Evolutionary conservation across 495 filamentous ascomycete genomes (phyloP), one percentile per base, ranked within the genome.

Genomic region (Cercophora newfieldiana): DNA sequence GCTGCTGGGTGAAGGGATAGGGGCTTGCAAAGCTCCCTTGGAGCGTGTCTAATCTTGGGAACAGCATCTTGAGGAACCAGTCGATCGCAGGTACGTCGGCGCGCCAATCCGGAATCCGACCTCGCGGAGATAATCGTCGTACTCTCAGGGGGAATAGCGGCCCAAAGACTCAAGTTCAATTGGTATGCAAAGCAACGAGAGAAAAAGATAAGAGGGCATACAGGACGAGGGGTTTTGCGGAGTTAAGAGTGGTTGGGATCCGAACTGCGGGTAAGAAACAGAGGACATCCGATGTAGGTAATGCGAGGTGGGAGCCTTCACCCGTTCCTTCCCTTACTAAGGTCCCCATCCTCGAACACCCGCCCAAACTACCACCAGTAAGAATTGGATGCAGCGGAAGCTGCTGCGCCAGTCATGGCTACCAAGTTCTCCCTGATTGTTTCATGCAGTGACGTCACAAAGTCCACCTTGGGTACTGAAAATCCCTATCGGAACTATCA

Each of bases 41-140:
- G 25, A 86, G 78, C 30, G 74, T 74, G 51, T 81, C 77, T 61
- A 78, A 67, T 44, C 69, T 77, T 5, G 84, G 84, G 67, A 78
- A 85, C 30, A 85, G 69, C 83, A 85, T 85, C 18, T 58, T 73
- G 73, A 21, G 44, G 53, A 54, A 62, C 26, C 10, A 49, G 44
- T 18, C 25, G 44, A 61, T 26, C 44, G 10, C 26, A 31, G 18
- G 25, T 7, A 55, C 44, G 30, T 19, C 7, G 16, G 55, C 28
- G 55, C 21, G 7, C 26, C 5, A 24, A 44, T 50, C 48, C n/a
- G 33, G 33, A 16, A 30, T 44, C 47, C 10, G 57, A 24, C n/a
- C 28, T 47, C 37, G 19, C 7, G 49, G 59, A 25, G 37, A 3
- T 8, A 5, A 16, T 44, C 12, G 3, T 61, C 24, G 49, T 14